Percentiles rank a stretch among this genome's conserved stretches.
phyloP scores from a whole-genome alignment of 2,329 filamentous ascomycete species.

The Cadophora luteo-olivacea region DNA sequence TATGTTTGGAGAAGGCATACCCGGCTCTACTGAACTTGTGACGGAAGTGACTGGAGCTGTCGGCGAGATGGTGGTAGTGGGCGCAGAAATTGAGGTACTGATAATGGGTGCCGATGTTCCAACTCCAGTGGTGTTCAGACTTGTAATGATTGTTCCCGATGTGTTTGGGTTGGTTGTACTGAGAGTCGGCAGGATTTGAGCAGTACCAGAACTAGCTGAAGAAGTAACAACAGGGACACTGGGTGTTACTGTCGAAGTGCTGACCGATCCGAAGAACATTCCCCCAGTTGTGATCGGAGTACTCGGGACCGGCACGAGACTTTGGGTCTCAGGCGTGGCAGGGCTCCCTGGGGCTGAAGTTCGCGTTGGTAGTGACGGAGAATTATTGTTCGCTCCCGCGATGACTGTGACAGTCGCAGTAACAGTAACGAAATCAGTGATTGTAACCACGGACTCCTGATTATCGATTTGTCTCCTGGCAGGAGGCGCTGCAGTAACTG shows the following conservation, averaged over 20 bases:
- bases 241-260: constrained; percentile 30
- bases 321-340: neutral
- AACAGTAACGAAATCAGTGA: constrained; percentile 9
- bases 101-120: constrained; percentile 35
- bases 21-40: constrained; percentile 8
- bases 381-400: neutral
- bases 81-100: constrained; percentile 34
- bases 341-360: neutral
- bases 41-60: constrained; percentile 17
- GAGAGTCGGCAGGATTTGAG: constrained; percentile 46
- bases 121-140: constrained; percentile 41
- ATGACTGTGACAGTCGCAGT: constrained; percentile 12
- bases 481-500: constrained; percentile 15
- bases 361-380: neutral
- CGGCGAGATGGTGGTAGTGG: constrained; percentile 24
- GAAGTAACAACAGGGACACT: constrained; percentile 45
- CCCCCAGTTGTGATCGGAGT: constrained; percentile 6
- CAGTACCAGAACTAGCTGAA: constrained; percentile 42
- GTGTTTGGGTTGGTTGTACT: constrained; percentile 43
- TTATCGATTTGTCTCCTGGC: constrained; percentile 5
- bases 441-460: neutral
- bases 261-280: constrained; percentile 24
- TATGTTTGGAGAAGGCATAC: constrained; percentile 50
- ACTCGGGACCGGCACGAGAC: neutral
- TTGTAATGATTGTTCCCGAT: constrained; percentile 45